Conservation (phyloP, 2,329 filamentous ascomycete species). For the Fusarium albidum region DNA sequence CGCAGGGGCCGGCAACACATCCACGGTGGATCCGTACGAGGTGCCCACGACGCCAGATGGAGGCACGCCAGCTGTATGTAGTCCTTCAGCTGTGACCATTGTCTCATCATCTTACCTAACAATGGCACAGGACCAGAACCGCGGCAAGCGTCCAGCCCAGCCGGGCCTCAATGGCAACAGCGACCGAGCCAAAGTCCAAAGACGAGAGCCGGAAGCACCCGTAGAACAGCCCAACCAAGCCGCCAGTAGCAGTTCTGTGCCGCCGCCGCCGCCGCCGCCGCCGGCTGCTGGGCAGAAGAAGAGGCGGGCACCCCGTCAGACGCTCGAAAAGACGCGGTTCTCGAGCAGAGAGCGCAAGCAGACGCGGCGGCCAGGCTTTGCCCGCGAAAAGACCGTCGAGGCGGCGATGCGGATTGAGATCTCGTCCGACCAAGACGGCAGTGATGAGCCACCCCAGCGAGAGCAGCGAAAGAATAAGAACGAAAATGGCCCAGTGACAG, state of each 20-base stretch:
- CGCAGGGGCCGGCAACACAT: neutral
- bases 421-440: neutral
- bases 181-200: constrained; percentile 4
- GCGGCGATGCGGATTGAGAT: neutral
- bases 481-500: neutral
- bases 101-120: neutral
- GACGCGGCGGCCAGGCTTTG: fast-evolving
- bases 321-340: neutral
- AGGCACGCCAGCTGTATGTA: neutral
- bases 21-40: neutral
- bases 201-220: neutral
- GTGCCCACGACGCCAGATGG: neutral
- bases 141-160: constrained; percentile 12
- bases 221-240: neutral
- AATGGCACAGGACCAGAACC: neutral
- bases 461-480: neutral
- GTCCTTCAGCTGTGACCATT: no score
- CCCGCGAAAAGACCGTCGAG: neutral
- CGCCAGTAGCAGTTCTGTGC: neutral
- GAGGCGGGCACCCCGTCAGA: neutral
- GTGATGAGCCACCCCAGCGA: neutral
- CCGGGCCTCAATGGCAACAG: neutral
- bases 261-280: no score
- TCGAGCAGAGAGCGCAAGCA: neutral
- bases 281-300: neutral